Evolutionary conservation across 2,329 filamentous ascomycete species (phyloP).

Genomic region (Ophiognomonia clavigignenti-juglandacearum): DNA sequence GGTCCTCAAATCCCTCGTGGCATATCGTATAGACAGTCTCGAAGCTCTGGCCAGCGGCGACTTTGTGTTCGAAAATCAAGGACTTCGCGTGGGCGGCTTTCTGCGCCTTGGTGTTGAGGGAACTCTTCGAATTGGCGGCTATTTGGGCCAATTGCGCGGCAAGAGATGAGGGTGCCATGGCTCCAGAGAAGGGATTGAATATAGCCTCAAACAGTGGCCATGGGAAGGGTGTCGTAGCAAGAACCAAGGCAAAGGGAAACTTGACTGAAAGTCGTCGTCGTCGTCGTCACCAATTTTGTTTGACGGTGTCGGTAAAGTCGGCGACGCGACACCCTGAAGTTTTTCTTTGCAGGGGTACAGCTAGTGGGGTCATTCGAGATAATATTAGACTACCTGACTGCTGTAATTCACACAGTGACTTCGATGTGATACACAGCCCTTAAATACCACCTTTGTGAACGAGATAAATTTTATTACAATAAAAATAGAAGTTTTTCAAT

Average conservation of each 20-base stretch:
- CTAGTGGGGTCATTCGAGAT: too few relatives aligned
- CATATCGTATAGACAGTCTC: conserved; percentile 85
- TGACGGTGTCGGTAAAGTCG: too few relatives aligned
- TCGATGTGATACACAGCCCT: too few relatives aligned
- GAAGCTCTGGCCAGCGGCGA: conserved; percentile 84
- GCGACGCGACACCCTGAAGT: background rate
- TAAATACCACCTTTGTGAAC: too few relatives aligned
- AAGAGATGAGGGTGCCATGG: conserved; percentile 53
- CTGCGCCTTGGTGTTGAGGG: conserved; percentile 89
- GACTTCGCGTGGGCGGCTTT: conserved; percentile 90
- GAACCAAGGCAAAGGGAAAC: too few relatives aligned
- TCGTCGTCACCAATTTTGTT: background rate
- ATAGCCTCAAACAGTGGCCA: conserved; percentile 4
- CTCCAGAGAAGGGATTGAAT: conserved; percentile 1
- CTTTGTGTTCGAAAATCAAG: conserved; percentile 81
- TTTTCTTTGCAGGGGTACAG: too few relatives aligned
- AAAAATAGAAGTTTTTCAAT: too few relatives aligned
- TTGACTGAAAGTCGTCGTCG: background rate
- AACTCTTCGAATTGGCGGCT: conserved; percentile 81
- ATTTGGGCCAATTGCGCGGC: conserved; percentile 93
- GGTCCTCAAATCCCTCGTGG: conserved; percentile 81
- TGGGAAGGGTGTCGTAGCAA: background rate
- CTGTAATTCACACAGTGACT: too few relatives aligned
- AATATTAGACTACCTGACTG: too few relatives aligned
- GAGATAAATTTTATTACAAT: too few relatives aligned